Percentiles rank a stretch among this genome's conserved stretches.
phyloP scores from a whole-genome alignment of 2,329 filamentous ascomycete genomes.

The Cucurbitaria berberidis region DNA sequence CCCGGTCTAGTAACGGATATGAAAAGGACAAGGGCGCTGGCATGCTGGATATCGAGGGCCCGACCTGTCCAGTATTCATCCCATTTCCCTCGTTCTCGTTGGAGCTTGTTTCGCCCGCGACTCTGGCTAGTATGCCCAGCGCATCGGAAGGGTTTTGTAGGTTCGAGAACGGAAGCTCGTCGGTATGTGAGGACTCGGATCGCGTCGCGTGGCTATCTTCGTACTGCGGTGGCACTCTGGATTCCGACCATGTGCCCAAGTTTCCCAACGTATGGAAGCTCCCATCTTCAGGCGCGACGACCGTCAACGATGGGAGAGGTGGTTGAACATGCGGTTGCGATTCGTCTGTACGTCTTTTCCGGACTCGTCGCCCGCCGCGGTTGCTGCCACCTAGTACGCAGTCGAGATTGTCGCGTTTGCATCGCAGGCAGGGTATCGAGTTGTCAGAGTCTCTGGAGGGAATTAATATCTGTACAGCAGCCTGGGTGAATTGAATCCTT shows the following conservation, averaged over 20 bases:
- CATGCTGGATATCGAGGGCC: slow-evolving; percentile 23
- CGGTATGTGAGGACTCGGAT: slow-evolving; percentile 41
- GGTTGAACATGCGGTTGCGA: slow-evolving; percentile 8
- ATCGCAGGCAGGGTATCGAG: slow-evolving; percentile 63
- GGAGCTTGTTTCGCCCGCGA: slow-evolving; percentile 49
- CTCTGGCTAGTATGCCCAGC: slow-evolving; percentile 55
- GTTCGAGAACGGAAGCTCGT: slow-evolving; percentile 50
- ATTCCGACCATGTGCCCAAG: slow-evolving; percentile 45
- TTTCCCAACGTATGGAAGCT: slow-evolving; percentile 47
- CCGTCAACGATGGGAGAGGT: slow-evolving; percentile 32
- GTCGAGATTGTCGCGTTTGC: slow-evolving; percentile 63
- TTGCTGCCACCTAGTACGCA: slow-evolving; percentile 66
- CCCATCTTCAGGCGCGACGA: slow-evolving; percentile 41
- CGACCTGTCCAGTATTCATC: slow-evolving; percentile 10
- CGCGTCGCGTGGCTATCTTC: slow-evolving; percentile 33
- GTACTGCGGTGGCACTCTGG: slow-evolving; percentile 23
- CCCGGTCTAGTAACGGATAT: slow-evolving; percentile 52
- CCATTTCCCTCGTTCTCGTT: slow-evolving; percentile 32
- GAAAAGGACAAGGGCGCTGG: slow-evolving; percentile 47
- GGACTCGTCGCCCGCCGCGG: slow-evolving; percentile 63
- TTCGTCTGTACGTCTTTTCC: slow-evolving; percentile 50
- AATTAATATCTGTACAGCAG: slow-evolving; percentile 3
- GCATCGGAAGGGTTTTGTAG: slow-evolving; percentile 59
- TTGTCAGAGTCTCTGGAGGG: slow-evolving; percentile 53
- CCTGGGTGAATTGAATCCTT: not conserved